Conservation (phyloP, 139 green algal species). For the Diplosphaera chodatii region DNA sequence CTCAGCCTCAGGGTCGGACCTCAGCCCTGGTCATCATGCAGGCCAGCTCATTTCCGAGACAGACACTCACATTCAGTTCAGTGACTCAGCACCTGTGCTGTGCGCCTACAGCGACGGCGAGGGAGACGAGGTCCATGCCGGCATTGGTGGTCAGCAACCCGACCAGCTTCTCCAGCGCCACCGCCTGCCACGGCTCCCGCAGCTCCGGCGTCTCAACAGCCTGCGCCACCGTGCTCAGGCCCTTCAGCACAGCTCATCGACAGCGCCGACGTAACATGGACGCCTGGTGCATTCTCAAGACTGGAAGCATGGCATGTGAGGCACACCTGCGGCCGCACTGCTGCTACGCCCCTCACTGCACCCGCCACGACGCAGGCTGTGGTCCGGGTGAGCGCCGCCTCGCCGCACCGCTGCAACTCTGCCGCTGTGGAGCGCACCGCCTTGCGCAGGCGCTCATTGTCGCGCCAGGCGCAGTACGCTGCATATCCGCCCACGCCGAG, state of each 20-base stretch:
- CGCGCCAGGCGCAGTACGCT: not conserved
- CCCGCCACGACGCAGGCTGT: slow-evolving; percentile 12
- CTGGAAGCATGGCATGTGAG: too few relatives aligned
- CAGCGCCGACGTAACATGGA: too few relatives aligned
- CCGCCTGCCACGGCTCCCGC: not conserved
- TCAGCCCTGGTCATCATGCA: too few relatives aligned
- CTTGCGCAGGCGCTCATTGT: not conserved
- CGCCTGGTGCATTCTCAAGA: too few relatives aligned
- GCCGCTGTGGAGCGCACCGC: not conserved
- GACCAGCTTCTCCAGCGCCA: slow-evolving; percentile 23
- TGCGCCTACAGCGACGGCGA: slow-evolving; percentile 35
- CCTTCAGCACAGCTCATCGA: too few relatives aligned
- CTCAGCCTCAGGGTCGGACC: too few relatives aligned
- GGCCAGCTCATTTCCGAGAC: too few relatives aligned
- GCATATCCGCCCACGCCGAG: not conserved
- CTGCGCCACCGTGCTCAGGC: too few relatives aligned
- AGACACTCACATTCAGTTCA: too few relatives aligned
- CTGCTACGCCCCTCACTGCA: slow-evolving; percentile 15
- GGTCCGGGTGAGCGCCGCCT: slow-evolving; percentile 7
- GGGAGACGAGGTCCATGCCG: slow-evolving; percentile 31
- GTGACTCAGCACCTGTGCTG: not conserved
- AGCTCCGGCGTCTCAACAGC: not conserved
- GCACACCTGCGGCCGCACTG: not conserved
- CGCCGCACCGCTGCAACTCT: not conserved
- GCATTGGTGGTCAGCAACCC: slow-evolving; percentile 27